These are phyloP conservation scores for Xylaria sp. DNA, from an alignment of 2,329 filamentous ascomycete genomes.

Conservation along the genomic window DNA sequence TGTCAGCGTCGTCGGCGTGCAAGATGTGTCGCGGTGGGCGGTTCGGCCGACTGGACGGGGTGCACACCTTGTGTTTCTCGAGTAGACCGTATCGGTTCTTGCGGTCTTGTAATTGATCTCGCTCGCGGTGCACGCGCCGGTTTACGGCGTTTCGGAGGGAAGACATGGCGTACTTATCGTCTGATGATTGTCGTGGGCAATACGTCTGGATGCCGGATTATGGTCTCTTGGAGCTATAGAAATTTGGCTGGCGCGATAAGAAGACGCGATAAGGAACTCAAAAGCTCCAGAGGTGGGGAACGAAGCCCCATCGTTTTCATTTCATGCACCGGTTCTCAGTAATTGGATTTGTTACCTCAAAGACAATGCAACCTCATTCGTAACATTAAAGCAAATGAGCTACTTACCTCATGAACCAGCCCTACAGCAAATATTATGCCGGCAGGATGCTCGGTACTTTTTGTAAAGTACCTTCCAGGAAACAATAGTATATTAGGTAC, in stretches of 20 bases:
- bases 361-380: background rate
- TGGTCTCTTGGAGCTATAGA: conserved; percentile 9
- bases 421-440: too few species aligned
- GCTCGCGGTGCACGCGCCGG: conserved; percentile 87
- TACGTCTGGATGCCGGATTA: conserved; percentile 5
- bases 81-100: conserved; percentile 83
- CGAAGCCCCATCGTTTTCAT: too few species aligned
- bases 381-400: background rate
- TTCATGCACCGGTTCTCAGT: too few species aligned
- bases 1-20: background rate
- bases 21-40: background rate
- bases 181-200: conserved; percentile 1
- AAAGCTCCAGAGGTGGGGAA: too few species aligned
- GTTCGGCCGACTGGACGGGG: background rate
- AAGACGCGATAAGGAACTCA: conserved; percentile 12
- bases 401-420: too few species aligned
- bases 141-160: conserved; percentile 74
- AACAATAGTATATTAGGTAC: too few species aligned
- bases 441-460: too few species aligned
- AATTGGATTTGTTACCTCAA: too few species aligned
- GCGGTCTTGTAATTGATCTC: conserved; percentile 83
- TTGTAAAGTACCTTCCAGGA: too few species aligned
- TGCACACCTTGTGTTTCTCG: conserved; percentile 86
- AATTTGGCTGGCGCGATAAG: conserved; percentile 34
- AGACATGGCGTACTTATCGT: conserved; percentile 30